A percentile compares a stretch with the other conserved stretches of the same genome.
phyloP scores from a whole-genome alignment of 108 stramenopile genomes.

The Asterionellopsis glacialis region DNA sequence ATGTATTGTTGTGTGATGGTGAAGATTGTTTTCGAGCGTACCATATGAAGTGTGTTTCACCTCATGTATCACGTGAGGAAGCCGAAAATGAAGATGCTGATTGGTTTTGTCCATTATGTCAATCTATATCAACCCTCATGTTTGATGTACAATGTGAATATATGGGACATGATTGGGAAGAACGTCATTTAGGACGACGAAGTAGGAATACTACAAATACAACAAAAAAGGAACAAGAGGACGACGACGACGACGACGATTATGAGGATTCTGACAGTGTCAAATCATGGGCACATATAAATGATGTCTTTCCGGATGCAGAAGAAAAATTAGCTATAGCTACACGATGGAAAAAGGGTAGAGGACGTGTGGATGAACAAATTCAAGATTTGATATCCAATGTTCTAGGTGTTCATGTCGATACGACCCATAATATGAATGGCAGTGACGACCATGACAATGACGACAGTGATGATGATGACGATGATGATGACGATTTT shows the following conservation, averaged over 20 bases:
- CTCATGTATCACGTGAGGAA: constrained; percentile 42
- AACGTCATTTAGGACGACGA: not conserved
- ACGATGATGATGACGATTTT: constrained; percentile 33
- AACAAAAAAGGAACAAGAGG: constrained; percentile 3
- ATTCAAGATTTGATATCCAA: constrained; percentile 33
- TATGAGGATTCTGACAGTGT: constrained; percentile 12
- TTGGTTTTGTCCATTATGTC: constrained; percentile 85
- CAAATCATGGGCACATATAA: constrained; percentile 55
- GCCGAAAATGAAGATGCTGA: constrained; percentile 42
- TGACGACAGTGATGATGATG: constrained; percentile 12
- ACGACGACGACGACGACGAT: constrained; percentile 21
- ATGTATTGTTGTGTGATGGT: constrained; percentile 55
- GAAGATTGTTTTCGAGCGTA: constrained; percentile 68
- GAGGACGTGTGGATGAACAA: constrained; percentile 37
- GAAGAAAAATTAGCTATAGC: constrained; percentile 49
- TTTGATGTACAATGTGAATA: constrained; percentile 53
- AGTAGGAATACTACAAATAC: not conserved
- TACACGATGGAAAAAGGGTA: constrained; percentile 20
- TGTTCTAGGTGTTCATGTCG: constrained; percentile 35
- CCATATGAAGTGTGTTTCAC: constrained; percentile 77
- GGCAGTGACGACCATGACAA: not conserved
- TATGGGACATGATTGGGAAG: constrained; percentile 49
- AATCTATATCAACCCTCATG: constrained; percentile 31
- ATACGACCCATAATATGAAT: not conserved
- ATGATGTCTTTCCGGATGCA: constrained; percentile 78